These are phyloP conservation scores for Neofusicoccum umdonicola DNA, from an alignment of 2,329 filamentous ascomycete genomes.

Conservation along the genomic window DNA sequence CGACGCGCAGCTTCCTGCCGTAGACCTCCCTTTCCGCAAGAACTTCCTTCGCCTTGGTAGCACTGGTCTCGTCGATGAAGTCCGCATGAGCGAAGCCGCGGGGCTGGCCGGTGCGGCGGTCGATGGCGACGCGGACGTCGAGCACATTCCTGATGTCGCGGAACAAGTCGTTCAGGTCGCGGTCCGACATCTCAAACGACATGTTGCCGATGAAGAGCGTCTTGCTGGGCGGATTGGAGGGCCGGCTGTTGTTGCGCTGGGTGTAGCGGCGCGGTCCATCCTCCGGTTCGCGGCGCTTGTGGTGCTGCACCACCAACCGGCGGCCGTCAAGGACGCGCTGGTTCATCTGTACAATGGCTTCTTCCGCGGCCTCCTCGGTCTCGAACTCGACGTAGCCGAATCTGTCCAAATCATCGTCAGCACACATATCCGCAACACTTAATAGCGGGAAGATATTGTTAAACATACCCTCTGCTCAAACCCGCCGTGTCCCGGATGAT, in stretches of 20 bases:
- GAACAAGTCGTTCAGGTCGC: constrained; percentile 78
- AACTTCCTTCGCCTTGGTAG: constrained; percentile 57
- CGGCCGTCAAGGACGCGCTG: constrained; percentile 63
- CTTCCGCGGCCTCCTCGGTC: constrained; percentile 50
- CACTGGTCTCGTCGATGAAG: constrained; percentile 67
- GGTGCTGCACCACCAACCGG: constrained; percentile 61
- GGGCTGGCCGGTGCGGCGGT: constrained; percentile 75
- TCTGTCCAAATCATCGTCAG: constrained; percentile 36
- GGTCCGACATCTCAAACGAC: constrained; percentile 80
- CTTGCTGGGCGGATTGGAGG: constrained; percentile 49
- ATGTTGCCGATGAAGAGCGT: constrained; percentile 84
- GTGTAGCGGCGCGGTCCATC: not conserved
- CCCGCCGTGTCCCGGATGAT: constrained; percentile 62
- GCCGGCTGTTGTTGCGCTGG: constrained; percentile 13
- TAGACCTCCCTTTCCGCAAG: constrained; percentile 61
- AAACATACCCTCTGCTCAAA: constrained; percentile 65
- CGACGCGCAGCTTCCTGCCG: constrained; percentile 63
- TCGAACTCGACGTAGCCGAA: constrained; percentile 67
- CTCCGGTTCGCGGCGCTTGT: constrained; percentile 30
- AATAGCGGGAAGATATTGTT: too few relatives aligned
- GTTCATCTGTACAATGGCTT: constrained; percentile 59
- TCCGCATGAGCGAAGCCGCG: constrained; percentile 84
- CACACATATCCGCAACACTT: too few relatives aligned
- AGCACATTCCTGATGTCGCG: constrained; percentile 64
- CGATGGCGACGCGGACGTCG: constrained; percentile 79